A percentile compares a stretch with the other conserved stretches of the same genome.
phyloP scores from a whole-genome alignment of 2,329 filamentous ascomycete species.

The Aureobasidium sp. region DNA sequence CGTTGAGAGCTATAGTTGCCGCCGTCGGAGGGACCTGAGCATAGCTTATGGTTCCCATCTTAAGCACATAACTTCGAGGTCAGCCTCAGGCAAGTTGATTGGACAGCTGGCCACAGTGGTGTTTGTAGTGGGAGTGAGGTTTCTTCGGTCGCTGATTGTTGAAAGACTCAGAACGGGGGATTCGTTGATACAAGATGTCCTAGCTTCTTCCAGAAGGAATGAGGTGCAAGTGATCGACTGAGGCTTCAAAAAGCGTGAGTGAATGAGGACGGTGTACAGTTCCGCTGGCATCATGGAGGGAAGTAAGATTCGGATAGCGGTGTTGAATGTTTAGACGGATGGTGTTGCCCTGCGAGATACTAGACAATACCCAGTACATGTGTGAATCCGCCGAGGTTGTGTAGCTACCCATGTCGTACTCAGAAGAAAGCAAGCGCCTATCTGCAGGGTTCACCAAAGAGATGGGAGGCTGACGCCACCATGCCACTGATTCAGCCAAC shows the following conservation, averaged over 20 bases:
- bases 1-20: slow-evolving; percentile 40
- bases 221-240: neutral
- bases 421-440: slow-evolving; percentile 7
- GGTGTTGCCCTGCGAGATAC: slow-evolving; percentile 3
- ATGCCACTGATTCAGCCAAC: slow-evolving; percentile 5
- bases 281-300: neutral
- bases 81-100: neutral
- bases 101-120: neutral
- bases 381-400: slow-evolving; percentile 10
- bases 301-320: slow-evolving; percentile 5
- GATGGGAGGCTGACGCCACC: slow-evolving; percentile 7
- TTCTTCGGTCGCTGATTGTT: neutral
- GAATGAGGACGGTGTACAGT: neutral
- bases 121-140: neutral
- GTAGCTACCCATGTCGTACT: slow-evolving; percentile 15
- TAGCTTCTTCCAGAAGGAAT: neutral
- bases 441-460: slow-evolving; percentile 9
- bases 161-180: neutral
- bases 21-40: slow-evolving; percentile 30
- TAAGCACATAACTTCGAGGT: neutral
- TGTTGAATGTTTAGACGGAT: slow-evolving; percentile 4
- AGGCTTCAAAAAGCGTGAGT: neutral
- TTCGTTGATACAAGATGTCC: neutral
- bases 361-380: slow-evolving; percentile 1
- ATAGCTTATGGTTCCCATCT: slow-evolving; percentile 30